Evolutionary conservation across 2,329 filamentous ascomycete species (phyloP).

Genomic region (Ophiostoma australiae): DNA sequence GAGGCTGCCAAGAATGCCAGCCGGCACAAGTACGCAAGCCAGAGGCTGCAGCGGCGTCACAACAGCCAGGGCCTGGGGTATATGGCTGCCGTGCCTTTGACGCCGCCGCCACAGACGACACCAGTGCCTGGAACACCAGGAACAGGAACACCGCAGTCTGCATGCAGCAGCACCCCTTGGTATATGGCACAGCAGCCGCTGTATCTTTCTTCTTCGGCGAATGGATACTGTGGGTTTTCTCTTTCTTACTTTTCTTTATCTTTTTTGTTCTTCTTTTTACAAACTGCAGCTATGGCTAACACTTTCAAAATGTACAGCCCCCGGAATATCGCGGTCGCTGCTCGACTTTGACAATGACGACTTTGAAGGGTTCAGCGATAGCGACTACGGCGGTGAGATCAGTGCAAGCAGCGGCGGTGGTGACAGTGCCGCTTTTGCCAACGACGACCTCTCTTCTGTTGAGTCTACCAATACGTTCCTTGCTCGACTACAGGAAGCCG

Average conservation of each 20-base stretch:
- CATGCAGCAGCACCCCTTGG: not conserved
- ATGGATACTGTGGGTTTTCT: conserved; percentile 2
- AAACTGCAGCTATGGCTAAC: not conserved
- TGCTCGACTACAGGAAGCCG: not conserved
- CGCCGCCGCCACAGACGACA: not conserved
- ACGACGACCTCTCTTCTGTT: not conserved
- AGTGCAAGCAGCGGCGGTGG: not conserved
- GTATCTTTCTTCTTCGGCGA: not conserved
- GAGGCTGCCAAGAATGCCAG: conserved; percentile 5
- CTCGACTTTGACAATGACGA: not conserved
- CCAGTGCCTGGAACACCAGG: not conserved
- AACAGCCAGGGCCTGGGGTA: not conserved
- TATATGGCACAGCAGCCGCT: not conserved
- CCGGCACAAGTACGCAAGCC: not conserved
- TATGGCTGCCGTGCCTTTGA: no score
- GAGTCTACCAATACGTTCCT: not conserved
- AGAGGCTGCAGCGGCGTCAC: no score
- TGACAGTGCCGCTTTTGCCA: not conserved
- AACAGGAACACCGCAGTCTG: not conserved
- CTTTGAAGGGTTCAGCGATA: not conserved
- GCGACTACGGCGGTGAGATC: not conserved
- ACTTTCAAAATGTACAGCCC: not conserved
- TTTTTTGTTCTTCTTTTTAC: not conserved
- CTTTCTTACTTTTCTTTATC: not conserved
- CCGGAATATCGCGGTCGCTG: not conserved